A percentile compares a stretch with the other conserved stretches of the same genome.
phyloP scores from a whole-genome alignment of 176 grass and related monocot genomes.

The Lolium rigidum region DNA sequence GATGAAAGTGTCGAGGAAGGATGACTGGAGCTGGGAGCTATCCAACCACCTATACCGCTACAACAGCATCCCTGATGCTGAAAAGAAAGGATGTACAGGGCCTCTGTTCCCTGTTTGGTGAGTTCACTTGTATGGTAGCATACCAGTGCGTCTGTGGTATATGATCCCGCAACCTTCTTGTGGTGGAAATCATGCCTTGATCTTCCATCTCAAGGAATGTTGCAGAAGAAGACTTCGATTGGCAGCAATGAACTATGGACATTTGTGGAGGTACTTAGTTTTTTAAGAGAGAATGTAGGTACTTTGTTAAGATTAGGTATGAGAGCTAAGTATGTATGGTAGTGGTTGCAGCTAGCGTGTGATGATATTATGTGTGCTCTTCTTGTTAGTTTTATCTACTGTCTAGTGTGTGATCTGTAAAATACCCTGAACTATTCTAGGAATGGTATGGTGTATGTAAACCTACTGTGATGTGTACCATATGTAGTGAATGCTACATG shows the following conservation, averaged over 20 bases:
- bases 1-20: constrained; percentile 67
- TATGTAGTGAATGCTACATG: constrained; percentile 4
- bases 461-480: neutral
- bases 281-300: neutral
- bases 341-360: neutral
- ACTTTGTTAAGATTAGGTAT: neutral
- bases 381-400: constrained; percentile 2
- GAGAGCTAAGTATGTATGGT: neutral
- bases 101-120: constrained; percentile 93
- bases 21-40: constrained; percentile 95
- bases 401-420: constrained; percentile 27
- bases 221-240: constrained; percentile 11
- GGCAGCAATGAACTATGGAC: neutral
- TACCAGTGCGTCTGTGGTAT: neutral
- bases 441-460: neutral
- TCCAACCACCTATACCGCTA: constrained; percentile 70
- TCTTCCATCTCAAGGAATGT: neutral
- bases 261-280: neutral
- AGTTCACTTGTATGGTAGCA: constrained; percentile 19
- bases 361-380: neutral
- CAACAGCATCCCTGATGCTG: constrained; percentile 75
- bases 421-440: constrained; percentile 13
- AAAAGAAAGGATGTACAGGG: constrained; percentile 69
- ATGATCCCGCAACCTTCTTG: neutral
- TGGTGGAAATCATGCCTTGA: constrained; percentile 23